Conservation (phyloP, 345 rosid genomes). For the Brassica cretica region DNA sequence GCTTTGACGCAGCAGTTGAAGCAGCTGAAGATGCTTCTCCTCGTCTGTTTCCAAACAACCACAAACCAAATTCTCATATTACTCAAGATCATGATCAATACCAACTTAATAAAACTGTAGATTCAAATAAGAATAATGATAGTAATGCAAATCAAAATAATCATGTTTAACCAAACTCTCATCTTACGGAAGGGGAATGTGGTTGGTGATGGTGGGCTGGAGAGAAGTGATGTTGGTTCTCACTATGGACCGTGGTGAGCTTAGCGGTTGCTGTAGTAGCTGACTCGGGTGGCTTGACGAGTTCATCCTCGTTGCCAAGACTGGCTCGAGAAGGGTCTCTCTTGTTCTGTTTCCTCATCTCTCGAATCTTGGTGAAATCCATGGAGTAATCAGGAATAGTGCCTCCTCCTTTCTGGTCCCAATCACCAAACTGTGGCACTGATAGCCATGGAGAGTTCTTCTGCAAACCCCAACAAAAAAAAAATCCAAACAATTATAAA, state of each 20-base stretch:
- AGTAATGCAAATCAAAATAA: background rate
- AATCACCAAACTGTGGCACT: slow-evolving; percentile 97
- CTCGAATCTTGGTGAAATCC: slow-evolving; percentile 94
- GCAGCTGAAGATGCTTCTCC: slow-evolving; percentile 74
- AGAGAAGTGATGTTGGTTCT: slow-evolving; percentile 38
- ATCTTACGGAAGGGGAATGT: slow-evolving; percentile 70
- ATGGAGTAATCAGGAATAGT: slow-evolving; percentile 84
- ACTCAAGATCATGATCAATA: background rate
- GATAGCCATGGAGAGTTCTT: slow-evolving; percentile 84
- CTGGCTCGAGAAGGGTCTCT: slow-evolving; percentile 90
- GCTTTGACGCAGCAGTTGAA: slow-evolving; percentile 85
- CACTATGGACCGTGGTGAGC: slow-evolving; percentile 31
- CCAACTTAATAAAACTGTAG: background rate
- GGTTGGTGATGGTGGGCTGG: slow-evolving; percentile 50
- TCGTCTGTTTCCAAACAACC: slow-evolving; percentile 46
- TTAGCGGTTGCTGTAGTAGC: slow-evolving; percentile 25
- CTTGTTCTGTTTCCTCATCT: slow-evolving; percentile 96
- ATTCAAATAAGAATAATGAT: background rate
- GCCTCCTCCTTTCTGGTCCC: slow-evolving; percentile 93
- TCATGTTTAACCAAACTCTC: background rate
- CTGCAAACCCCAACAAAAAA: slow-evolving; percentile 39
- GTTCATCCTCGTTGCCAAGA: slow-evolving; percentile 87
- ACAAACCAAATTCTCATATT: slow-evolving; percentile 7
- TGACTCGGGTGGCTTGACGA: slow-evolving; percentile 54
- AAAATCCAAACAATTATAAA: background rate